A percentile compares a stretch with the other conserved stretches of the same genome.
Evolutionary conservation across 768 basidiomycete species (phyloP).

Genomic region (Royoungia palumana): DNA sequence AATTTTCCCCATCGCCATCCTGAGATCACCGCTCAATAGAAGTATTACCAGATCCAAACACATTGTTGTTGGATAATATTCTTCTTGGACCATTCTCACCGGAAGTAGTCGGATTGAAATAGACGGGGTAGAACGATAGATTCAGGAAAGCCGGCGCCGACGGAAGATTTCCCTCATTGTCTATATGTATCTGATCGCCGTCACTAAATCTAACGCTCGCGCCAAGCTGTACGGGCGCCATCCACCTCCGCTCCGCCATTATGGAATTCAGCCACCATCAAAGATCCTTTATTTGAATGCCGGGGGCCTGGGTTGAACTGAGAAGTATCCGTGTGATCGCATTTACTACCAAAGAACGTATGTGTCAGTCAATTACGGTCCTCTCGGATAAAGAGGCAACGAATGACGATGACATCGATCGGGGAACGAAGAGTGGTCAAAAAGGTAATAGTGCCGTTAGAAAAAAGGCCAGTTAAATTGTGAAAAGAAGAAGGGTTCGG

Average conservation of each 20-base stretch:
- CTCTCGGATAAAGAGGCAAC: background rate
- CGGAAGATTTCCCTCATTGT: background rate
- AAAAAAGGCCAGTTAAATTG: conserved; percentile 1
- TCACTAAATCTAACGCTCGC: conserved; percentile 16
- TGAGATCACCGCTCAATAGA: background rate
- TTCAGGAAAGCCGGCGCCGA: conserved; percentile 2
- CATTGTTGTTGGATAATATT: no score
- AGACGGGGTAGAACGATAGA: background rate
- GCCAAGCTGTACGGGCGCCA: conserved; percentile 24
- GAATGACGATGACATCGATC: conserved; percentile 11
- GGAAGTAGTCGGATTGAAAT: background rate
- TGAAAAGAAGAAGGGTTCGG: background rate
- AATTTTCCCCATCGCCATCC: background rate
- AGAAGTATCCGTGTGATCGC: conserved; percentile 78
- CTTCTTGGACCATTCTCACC: background rate
- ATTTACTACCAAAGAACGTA: conserved; percentile 45
- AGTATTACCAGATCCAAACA: no score
- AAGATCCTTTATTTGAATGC: conserved; percentile 80
- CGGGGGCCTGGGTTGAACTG: conserved; percentile 85
- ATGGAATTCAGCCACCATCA: conserved; percentile 30
- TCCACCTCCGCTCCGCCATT: conserved; percentile 1
- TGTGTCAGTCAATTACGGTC: conserved; percentile 12
- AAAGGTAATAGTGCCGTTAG: conserved; percentile 1
- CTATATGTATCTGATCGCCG: conserved; percentile 19
- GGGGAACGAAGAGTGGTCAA: conserved; percentile 5